Base-by-base conservation (phyloP, 2,329 filamentous ascomycete genomes). In the Claviceps spartinae region DNA sequence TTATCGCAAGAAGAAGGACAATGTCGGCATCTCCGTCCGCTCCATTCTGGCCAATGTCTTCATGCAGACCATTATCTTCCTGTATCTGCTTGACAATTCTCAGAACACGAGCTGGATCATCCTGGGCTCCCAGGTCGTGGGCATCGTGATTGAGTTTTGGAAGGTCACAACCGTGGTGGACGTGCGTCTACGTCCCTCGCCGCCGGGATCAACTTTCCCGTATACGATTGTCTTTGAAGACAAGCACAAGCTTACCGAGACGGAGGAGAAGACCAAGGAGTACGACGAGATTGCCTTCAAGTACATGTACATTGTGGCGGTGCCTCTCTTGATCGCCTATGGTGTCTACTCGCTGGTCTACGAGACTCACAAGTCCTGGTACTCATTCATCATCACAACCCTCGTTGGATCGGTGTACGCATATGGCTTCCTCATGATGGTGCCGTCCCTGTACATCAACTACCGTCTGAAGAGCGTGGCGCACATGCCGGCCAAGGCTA, bases 101-200 rank as follows among this genome's bases (percentile, higher is more conserved):
- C 89, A 96, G 54, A 94, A 93, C 67, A 98, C 93, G 0, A 95
- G 86, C 57, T 98, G 91, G 91, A 97, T 98, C 89, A 97, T 98
- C 60, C 75, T 98, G 20, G 89, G 90, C 49, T 86, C 88, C 11
- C 93, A 98, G 71, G 93, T 85, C 20, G 82, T 95, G 56, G 89
- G 90, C 49, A 81, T 81, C 52, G 51, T 81, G 45, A 81, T 82
- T 58, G 78, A 82, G 64, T 69, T 81, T 55, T 98, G 93, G 93
- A 98, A 98, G 70, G 83, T 98, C 61, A 98, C 93, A 9, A 97
- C 95, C 49, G 81, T 90, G 0, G 93, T 97, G 61, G 82, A 98
- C 62, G 86, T 98, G 53, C 83, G 88, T 51, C 61, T 97, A 53
- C 84, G 88, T 13, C 76, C 81, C 3, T 78, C 85, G 0, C 72